Evolutionary conservation across 1,284 basidiomycete genomes (phyloP), one percentile per base, ranked within the genome.

Genomic region (Heterobasidion parviporum): DNA sequence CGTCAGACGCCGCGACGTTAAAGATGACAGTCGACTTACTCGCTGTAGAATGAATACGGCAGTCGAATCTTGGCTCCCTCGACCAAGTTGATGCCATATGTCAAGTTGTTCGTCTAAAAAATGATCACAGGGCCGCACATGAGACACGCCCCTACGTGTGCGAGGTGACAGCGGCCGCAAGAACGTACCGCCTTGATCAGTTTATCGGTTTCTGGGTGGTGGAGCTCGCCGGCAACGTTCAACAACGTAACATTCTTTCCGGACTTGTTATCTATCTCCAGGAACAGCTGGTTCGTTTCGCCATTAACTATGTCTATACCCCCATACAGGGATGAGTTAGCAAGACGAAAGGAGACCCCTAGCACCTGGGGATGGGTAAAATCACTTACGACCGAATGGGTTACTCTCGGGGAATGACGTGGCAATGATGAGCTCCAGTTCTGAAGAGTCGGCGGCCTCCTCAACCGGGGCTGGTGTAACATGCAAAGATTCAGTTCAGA

Each of bases 271-370:
- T 89, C 84, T 32, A 94, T 74, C 44, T 78, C 71, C 56, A 94
- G 68, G 20, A 74, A 69, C 34, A 95, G 71, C 53, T 76, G 73
- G 71, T 92, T 95, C 64, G 80, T 81, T 73, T 94, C 88, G 57
- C 92, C 92, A 65, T 95, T 95, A 50, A 92, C 83, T 54, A 94
- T 75, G 59, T 92, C 92, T 93, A 65, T 41, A 47, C 46, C 32
- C 45, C 50, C 33, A 60, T 46, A 20, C 34, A 54, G 44, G 50
- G 57, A 58, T 54, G 62, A 58, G 60, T 33, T 63, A 43, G 41
- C 54, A 60, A 56, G 38, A 12, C 12, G 12, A 41, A 41, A 41
- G 38, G 26, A 26, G 26, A 26, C 26, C 26, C 38, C 38, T n/a
- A 41, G 10, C 12, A 41, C 8, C 38, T 59, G 43, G 44, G 54